phyloP scores from a whole-genome alignment of 2,329 filamentous ascomycete species.

The Albifimbria verrucaria region DNA sequence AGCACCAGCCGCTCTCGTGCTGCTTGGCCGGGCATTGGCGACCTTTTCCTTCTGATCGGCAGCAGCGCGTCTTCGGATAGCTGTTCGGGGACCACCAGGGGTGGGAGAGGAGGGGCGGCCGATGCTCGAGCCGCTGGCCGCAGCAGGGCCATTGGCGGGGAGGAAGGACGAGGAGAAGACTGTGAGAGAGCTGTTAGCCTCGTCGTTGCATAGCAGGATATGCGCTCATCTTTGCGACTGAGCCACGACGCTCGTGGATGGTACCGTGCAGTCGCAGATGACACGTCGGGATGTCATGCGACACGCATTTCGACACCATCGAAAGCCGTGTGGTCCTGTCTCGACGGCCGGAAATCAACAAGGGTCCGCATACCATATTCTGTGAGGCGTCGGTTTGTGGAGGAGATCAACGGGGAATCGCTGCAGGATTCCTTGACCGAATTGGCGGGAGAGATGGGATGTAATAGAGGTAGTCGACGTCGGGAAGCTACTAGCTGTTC shows the following conservation, averaged over 20 bases:
- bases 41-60: conserved; percentile 97
- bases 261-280: too few relatives aligned
- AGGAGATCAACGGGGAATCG: conserved; percentile 24
- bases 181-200: conserved; percentile 18
- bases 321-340: background rate
- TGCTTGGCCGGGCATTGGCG: conserved; percentile 88
- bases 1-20: conserved; percentile 88
- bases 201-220: background rate
- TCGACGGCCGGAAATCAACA: too few relatives aligned
- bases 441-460: conserved; percentile 17
- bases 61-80: conserved; percentile 90
- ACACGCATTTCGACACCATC: conserved; percentile 1
- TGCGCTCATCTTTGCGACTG: too few relatives aligned
- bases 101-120: conserved; percentile 82
- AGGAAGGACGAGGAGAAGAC: conserved; percentile 60
- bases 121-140: conserved; percentile 65
- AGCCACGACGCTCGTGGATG: too few relatives aligned
- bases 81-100: conserved; percentile 89
- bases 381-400: conserved; percentile 12
- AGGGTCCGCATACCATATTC: conserved; percentile 32
- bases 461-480: conserved; percentile 17
- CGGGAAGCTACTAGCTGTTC: conserved; percentile 17
- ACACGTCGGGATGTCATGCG: background rate
- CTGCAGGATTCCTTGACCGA: conserved; percentile 30
- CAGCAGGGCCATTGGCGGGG: conserved; percentile 53